Evolutionary conservation across 1,284 basidiomycete genomes (phyloP).

Genomic region (Erythrobasidium hasegawianum): DNA sequence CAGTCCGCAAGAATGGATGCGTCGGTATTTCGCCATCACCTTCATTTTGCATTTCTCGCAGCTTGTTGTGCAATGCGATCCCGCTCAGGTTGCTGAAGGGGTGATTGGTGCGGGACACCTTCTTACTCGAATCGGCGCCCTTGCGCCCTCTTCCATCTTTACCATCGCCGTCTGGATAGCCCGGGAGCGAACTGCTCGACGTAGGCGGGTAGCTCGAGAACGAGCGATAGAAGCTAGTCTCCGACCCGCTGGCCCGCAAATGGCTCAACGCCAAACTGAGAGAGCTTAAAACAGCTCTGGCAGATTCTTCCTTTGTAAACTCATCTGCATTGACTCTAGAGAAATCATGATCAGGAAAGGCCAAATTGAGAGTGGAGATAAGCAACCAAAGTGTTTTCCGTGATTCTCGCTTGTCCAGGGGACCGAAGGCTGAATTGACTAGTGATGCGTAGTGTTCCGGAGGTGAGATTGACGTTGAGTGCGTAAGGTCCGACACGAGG

Average conservation of each 20-base stretch:
- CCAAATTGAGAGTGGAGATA: constrained; percentile 92
- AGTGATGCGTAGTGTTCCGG: constrained; percentile 52
- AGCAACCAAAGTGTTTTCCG: constrained; percentile 88
- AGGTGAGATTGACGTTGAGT: constrained; percentile 63
- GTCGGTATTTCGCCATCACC: constrained; percentile 45
- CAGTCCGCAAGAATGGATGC: constrained; percentile 78
- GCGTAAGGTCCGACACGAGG: constrained; percentile 67
- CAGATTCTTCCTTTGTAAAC: constrained; percentile 69
- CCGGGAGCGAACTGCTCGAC: not conserved
- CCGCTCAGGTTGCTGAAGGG: not conserved
- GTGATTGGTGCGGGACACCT: not conserved
- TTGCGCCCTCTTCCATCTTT: not conserved
- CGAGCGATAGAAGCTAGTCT: constrained; percentile 32
- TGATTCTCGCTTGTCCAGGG: constrained; percentile 55
- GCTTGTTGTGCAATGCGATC: not conserved
- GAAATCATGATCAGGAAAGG: constrained; percentile 97
- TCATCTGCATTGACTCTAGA: constrained; percentile 85
- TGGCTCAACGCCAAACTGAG: constrained; percentile 66
- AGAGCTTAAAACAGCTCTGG: constrained; percentile 68
- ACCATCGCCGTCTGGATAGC: not conserved
- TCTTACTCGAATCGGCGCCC: not conserved
- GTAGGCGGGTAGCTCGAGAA: constrained; percentile 14
- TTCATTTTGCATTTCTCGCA: not conserved
- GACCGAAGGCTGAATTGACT: constrained; percentile 49
- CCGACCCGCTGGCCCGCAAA: constrained; percentile 31